These are phyloP conservation scores for Saccharomyces uvarum DNA, from an alignment of 1,139 yeast genomes.

Conservation along the genomic window DNA sequence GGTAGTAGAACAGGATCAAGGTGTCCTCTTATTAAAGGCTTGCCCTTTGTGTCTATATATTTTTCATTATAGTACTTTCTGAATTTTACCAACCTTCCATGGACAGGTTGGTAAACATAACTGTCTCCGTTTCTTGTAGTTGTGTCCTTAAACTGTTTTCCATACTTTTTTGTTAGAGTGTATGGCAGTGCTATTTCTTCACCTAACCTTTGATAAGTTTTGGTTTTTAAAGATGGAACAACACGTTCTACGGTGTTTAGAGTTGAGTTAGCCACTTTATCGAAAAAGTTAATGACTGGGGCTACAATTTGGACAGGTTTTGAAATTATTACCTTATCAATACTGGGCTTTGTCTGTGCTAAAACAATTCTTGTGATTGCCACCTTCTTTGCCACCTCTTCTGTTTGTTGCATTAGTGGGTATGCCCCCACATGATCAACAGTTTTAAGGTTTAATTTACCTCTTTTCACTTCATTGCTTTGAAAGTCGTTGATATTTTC, in stretches of 20 bases:
- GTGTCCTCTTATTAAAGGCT: slow-evolving; percentile 51
- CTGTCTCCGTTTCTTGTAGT: slow-evolving; percentile 22
- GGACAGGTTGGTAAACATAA: slow-evolving; percentile 40
- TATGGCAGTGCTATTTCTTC: slow-evolving; percentile 30
- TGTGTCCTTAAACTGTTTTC: slow-evolving; percentile 28
- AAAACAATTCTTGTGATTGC: slow-evolving; percentile 36
- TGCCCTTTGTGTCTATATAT: slow-evolving; percentile 50
- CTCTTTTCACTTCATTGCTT: not conserved
- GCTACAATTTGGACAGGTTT: slow-evolving; percentile 30
- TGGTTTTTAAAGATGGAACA: slow-evolving; percentile 32
- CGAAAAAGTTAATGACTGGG: slow-evolving; percentile 34
- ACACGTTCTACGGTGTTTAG: slow-evolving; percentile 30
- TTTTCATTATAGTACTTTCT: slow-evolving; percentile 38
- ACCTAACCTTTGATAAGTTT: slow-evolving; percentile 28
- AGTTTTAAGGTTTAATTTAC: slow-evolving; percentile 18
- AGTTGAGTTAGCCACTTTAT: slow-evolving; percentile 29
- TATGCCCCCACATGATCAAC: slow-evolving; percentile 34
- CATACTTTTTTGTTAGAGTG: slow-evolving; percentile 20
- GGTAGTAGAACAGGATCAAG: slow-evolving; percentile 60
- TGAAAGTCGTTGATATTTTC: not conserved
- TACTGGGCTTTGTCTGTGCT: slow-evolving; percentile 40
- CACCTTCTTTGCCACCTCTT: slow-evolving; percentile 31
- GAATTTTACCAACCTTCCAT: slow-evolving; percentile 35
- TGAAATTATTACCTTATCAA: slow-evolving; percentile 30
- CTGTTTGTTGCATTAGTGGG: slow-evolving; percentile 39